These are phyloP conservation scores for Ottelia alismoides DNA, from an alignment of 106 monocot genomes.

Conservation along the genomic window DNA sequence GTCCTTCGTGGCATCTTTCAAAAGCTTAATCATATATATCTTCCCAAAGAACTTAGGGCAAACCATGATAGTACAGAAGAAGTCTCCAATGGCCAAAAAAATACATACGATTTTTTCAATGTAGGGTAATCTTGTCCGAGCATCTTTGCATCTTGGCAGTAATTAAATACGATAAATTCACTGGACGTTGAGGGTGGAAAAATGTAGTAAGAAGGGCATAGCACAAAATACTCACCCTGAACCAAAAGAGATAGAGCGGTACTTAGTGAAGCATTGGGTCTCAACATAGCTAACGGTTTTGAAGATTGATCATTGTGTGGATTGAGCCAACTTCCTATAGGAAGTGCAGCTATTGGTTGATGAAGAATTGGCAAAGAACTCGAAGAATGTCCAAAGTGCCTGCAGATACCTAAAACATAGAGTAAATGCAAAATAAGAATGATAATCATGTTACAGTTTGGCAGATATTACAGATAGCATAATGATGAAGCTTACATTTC, in stretches of 20 bases:
- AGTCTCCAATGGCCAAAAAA: too few relatives aligned
- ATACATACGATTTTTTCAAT: too few relatives aligned
- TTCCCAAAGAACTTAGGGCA: too few relatives aligned
- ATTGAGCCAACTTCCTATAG: constrained; percentile 67
- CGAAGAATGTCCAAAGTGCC: constrained; percentile 63
- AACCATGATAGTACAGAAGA: too few relatives aligned
- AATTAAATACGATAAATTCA: too few relatives aligned
- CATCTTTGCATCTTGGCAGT: too few relatives aligned
- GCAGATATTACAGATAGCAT: not conserved
- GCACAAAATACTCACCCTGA: constrained; percentile 37
- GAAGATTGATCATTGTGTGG: constrained; percentile 60
- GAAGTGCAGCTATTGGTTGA: constrained; percentile 51
- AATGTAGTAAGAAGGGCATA: too few relatives aligned
- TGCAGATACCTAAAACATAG: constrained; percentile 58
- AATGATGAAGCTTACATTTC: constrained; percentile 34
- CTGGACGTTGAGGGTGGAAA: too few relatives aligned
- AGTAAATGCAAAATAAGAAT: not conserved
- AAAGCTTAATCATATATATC: too few relatives aligned
- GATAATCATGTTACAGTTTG: not conserved
- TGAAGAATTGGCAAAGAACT: constrained; percentile 58
- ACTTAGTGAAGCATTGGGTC: constrained; percentile 59
- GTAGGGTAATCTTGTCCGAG: too few relatives aligned
- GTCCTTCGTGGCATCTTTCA: too few relatives aligned
- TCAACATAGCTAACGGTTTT: constrained; percentile 55
- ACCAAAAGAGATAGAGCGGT: constrained; percentile 57